Percentiles rank a stretch among this genome's conserved stretches.
Conservation (phyloP, 805 yeast genomes). For the Wickerhamiella slavikovae region DNA sequence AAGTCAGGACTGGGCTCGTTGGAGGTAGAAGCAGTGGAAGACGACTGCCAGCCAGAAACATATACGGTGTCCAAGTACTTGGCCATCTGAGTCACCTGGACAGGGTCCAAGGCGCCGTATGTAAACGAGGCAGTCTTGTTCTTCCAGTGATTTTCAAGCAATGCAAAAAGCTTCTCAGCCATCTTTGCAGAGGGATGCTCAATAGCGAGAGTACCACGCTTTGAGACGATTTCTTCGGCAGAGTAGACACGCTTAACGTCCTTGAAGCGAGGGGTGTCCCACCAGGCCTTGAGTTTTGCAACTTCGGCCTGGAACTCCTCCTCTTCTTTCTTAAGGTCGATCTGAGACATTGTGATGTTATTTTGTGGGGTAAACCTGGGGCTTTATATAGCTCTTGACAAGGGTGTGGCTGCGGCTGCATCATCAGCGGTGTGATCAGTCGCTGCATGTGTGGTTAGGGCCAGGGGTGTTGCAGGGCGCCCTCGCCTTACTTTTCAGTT, state of each 20-base stretch:
- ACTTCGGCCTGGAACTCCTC: conserved; percentile 45
- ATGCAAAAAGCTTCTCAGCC: conserved; percentile 60
- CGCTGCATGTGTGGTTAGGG: too few relatives aligned
- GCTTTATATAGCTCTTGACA: conserved; percentile 3
- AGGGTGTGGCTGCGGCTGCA: not conserved
- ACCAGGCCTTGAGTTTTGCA: conserved; percentile 64
- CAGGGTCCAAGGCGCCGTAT: conserved; percentile 90
- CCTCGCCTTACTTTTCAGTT: too few relatives aligned
- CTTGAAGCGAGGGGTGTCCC: conserved; percentile 84
- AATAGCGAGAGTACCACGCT: conserved; percentile 62
- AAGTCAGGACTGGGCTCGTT: conserved; percentile 97
- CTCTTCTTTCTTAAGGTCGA: conserved; percentile 44
- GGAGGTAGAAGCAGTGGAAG: conserved; percentile 91
- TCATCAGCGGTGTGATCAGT: too few relatives aligned
- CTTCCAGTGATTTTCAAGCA: conserved; percentile 49
- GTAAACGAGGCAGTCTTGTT: conserved; percentile 66
- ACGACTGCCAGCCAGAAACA: conserved; percentile 97
- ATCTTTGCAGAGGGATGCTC: conserved; percentile 59
- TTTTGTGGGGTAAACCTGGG: not conserved
- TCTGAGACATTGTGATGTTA: conserved; percentile 14
- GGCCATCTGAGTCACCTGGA: conserved; percentile 93
- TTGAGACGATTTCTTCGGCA: conserved; percentile 72
- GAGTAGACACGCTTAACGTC: conserved; percentile 73
- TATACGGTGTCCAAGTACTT: conserved; percentile 81
- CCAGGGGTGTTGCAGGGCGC: too few relatives aligned